phyloP scores from a whole-genome alignment of 2,329 filamentous ascomycete species.

The Peltaster fructicola region DNA sequence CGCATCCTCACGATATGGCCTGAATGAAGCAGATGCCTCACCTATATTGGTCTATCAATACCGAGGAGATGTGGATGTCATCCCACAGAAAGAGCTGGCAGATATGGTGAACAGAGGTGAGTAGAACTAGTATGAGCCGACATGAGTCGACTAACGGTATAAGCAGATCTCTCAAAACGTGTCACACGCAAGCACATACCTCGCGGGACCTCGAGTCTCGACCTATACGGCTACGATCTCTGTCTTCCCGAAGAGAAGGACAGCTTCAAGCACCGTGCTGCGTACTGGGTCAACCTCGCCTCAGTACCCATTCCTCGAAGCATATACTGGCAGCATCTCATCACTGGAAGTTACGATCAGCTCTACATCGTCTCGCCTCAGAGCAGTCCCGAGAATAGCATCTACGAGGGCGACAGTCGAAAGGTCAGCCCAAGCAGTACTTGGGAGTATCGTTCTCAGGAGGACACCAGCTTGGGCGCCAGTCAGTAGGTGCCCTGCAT shows the following conservation, averaged over 20 bases:
- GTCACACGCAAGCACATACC: conserved; percentile 30
- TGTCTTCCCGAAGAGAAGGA: conserved; percentile 23
- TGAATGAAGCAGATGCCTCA: conserved; percentile 25
- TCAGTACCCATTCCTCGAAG: conserved; percentile 27
- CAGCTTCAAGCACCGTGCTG: conserved; percentile 19
- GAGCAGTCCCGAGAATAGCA: conserved; percentile 18
- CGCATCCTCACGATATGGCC: conserved; percentile 22
- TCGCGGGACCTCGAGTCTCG: conserved; percentile 27
- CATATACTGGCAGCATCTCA: conserved; percentile 28
- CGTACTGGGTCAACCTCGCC: conserved; percentile 29
- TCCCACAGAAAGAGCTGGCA: conserved; percentile 28
- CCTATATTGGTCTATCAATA: conserved; percentile 31
- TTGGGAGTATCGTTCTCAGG: too few relatives aligned
- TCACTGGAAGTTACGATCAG: conserved; percentile 28
- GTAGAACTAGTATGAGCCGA: too few relatives aligned
- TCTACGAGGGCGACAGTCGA: conserved; percentile 14
- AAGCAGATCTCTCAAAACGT: too few relatives aligned
- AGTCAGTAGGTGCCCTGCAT: too few relatives aligned
- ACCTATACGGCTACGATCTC: conserved; percentile 29
- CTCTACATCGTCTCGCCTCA: conserved; percentile 32
- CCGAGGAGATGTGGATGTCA: conserved; percentile 24
- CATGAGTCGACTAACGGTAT: too few relatives aligned
- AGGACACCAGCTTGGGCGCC: too few relatives aligned
- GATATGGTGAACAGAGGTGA: conserved; percentile 19
- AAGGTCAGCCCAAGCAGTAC: conserved; percentile 13